These are phyloP conservation scores for Rhazya stricta DNA, from an alignment of 257 asterid species.

Conservation along the genomic window DNA sequence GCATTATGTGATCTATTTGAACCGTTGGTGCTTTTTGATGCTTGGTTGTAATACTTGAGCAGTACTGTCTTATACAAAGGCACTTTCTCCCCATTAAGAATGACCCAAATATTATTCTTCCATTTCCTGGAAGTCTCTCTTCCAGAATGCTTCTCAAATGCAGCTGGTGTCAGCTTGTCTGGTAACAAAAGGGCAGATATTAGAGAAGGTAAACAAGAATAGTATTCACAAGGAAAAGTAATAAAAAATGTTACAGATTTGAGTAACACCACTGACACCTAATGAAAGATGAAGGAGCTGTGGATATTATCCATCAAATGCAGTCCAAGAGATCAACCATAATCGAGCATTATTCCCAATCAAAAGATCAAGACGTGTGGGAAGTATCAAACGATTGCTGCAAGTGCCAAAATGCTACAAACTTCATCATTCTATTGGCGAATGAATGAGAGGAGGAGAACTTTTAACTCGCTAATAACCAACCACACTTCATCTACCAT, in stretches of 20 bases:
- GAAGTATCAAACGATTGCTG: background rate
- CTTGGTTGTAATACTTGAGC: constrained; percentile 45
- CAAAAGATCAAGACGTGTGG: background rate
- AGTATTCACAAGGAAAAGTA: background rate
- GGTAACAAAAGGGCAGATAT: constrained; percentile 10
- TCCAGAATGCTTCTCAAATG: constrained; percentile 59
- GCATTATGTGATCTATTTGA: constrained; percentile 31
- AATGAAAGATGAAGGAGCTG: background rate
- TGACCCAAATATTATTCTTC: constrained; percentile 56
- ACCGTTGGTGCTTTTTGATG: constrained; percentile 40
- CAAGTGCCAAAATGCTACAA: background rate
- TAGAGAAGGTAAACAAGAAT: constrained; percentile 10
- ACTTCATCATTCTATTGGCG: background rate
- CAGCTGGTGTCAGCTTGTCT: constrained; percentile 56
- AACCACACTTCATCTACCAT: background rate
- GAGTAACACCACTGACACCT: background rate
- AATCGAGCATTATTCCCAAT: background rate
- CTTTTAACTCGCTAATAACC: background rate
- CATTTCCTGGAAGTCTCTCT: constrained; percentile 56
- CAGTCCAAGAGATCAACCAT: background rate
- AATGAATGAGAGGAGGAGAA: background rate
- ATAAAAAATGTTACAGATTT: background rate
- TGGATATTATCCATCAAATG: background rate
- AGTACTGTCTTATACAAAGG: constrained; percentile 45
- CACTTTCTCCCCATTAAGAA: constrained; percentile 46